Evolutionary conservation across 495 filamentous ascomycete genomes (phyloP), one percentile per base, ranked within the genome.

Genomic region (Usnea hakonensis): DNA sequence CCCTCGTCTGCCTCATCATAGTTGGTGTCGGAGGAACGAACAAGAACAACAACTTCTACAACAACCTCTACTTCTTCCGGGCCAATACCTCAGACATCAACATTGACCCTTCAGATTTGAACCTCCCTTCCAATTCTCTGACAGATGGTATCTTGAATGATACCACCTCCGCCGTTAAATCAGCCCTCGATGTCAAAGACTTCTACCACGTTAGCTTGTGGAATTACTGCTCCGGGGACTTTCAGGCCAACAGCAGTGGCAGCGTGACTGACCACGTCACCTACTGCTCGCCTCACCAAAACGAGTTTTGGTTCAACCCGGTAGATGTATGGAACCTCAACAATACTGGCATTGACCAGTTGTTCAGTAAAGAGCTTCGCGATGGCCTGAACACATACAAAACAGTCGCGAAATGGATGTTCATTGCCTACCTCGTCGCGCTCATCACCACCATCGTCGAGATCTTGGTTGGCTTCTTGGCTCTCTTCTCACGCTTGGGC

Each of bases 151-250:
- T 84, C 63, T 78, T 77, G 14, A 79, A 83, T 30, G 60, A 71
- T 6, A 68, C 68, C 1, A 64, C 55, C n/a, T n/a, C 33, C 0
- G 56, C 37, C 14, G 70, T 76, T 11, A 64, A 77, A 64, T 64
- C 70, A 2, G 77, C 85, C 13, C 77, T 86, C 32, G 78, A 80
- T 30, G 77, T 97, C 48, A 80, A 78, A 58, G 86, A 95, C 73
- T 82, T 85, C 69, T 97, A 97, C 81, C 81, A 84, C 57, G 80
- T 96, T 70, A 83, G 82, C 64, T 79, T 98, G 33, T 95, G 88
- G 88, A 87, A 88, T 70, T 97, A 91, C 83, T 97, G 94, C 79
- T 77, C 80, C 19, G 83, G 84, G 50, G 76, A 74, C 7, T 66
- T 71, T 11, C 66, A 77, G 44, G 76, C 76, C 40, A 78, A 77